These are phyloP conservation scores for Gossypium armourianum DNA, from an alignment of 441 rosid genomes.

Conservation along the genomic window DNA sequence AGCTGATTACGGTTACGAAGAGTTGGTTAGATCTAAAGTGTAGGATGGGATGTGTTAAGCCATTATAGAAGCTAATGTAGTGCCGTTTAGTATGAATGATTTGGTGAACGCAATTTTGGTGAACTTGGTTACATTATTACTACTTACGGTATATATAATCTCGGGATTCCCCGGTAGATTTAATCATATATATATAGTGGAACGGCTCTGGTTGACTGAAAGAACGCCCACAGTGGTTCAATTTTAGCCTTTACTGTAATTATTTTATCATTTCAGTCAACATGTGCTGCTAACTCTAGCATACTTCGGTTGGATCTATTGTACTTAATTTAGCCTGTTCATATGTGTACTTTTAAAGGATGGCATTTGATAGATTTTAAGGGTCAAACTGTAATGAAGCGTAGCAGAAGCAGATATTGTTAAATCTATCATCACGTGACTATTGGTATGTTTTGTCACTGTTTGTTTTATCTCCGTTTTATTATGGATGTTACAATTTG, in stretches of 20 bases:
- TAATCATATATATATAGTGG: conserved; percentile 9
- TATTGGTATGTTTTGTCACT: not conserved
- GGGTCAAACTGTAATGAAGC: not conserved
- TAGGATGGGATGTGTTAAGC: not conserved
- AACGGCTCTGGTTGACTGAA: not conserved
- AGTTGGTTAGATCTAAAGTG: not conserved
- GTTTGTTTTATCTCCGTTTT: not conserved
- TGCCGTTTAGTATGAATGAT: conserved; percentile 1
- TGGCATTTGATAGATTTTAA: not conserved
- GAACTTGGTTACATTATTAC: conserved; percentile 9
- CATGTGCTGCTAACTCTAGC: not conserved
- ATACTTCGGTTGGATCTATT: not conserved
- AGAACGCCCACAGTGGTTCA: not conserved
- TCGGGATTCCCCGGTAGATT: conserved; percentile 8
- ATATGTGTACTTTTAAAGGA: not conserved
- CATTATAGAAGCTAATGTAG: conserved; percentile 10
- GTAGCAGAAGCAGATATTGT: not conserved
- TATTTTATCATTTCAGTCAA: not conserved
- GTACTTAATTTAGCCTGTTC: not conserved
- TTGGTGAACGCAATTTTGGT: conserved; percentile 12
- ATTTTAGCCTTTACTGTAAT: not conserved
- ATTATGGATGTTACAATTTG: not conserved
- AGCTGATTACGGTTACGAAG: not conserved
- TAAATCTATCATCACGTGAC: not conserved
- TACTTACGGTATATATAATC: not conserved